Conservation (phyloP, 768 basidiomycete species). For the Amanita thiersii region DNA sequence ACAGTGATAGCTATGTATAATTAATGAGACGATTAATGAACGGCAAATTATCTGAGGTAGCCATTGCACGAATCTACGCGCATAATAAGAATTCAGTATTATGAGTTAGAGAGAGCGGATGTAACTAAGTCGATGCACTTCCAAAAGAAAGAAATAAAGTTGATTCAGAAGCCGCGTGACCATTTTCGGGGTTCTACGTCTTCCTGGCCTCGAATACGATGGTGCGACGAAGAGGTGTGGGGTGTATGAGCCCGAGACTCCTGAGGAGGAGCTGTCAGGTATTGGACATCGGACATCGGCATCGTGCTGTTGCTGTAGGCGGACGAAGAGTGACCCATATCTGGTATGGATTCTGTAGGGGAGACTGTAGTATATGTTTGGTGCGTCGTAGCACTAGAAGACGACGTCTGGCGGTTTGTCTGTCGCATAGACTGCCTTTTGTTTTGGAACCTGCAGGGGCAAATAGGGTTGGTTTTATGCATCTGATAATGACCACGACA, state of each 20-base stretch:
- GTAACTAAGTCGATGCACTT: slow-evolving; percentile 26
- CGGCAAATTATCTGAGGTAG: slow-evolving; percentile 19
- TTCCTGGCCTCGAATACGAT: slow-evolving; percentile 34
- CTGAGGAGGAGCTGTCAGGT: slow-evolving; percentile 29
- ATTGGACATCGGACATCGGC: slow-evolving; percentile 24
- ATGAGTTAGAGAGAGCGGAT: slow-evolving; percentile 29
- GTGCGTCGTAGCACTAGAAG: slow-evolving; percentile 34
- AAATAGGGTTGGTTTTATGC: slow-evolving; percentile 3
- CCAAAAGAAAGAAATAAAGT: slow-evolving; percentile 19
- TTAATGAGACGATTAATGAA: slow-evolving; percentile 31
- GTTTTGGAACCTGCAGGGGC: slow-evolving; percentile 70
- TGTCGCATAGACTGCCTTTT: slow-evolving; percentile 80
- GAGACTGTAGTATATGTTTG: slow-evolving; percentile 39
- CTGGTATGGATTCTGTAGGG: slow-evolving; percentile 27
- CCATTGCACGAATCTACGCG: slow-evolving; percentile 25
- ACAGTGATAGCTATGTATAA: slow-evolving; percentile 20
- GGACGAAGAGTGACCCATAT: slow-evolving; percentile 24
- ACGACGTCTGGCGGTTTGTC: slow-evolving; percentile 57
- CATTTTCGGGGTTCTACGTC: slow-evolving; percentile 42
- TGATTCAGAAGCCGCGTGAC: slow-evolving; percentile 39
- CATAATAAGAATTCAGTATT: slow-evolving; percentile 30
- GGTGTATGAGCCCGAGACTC: slow-evolving; percentile 28
- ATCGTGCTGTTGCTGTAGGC: slow-evolving; percentile 25
- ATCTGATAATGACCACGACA: slow-evolving; percentile 12
- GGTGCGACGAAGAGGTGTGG: slow-evolving; percentile 28